Conservation (phyloP, 805 yeast species). For the Candida xyloterini region DNA sequence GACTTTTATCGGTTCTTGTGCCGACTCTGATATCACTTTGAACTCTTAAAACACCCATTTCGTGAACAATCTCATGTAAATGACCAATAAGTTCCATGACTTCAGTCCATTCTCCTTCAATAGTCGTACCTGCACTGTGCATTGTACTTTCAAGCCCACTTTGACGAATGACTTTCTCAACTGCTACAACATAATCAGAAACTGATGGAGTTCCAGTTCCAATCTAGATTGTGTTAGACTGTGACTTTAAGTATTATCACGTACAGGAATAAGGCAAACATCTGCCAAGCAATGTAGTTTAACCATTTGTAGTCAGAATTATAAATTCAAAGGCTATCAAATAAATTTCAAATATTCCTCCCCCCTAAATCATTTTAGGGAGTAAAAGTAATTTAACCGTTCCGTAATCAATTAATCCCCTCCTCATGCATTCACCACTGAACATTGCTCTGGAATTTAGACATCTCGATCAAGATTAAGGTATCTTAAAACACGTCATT, state of each 20-base stretch:
- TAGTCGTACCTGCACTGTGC: slow-evolving; percentile 90
- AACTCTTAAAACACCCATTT: slow-evolving; percentile 68
- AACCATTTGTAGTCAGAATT: slow-evolving; percentile 29
- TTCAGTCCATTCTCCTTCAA: slow-evolving; percentile 88
- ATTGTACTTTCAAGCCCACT: slow-evolving; percentile 64
- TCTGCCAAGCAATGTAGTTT: slow-evolving; percentile 74
- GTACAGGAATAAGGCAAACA: slow-evolving; percentile 76
- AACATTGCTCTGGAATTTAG: too few relatives aligned
- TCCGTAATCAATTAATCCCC: too few relatives aligned
- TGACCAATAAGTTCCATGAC: slow-evolving; percentile 78
- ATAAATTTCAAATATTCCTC: neutral
- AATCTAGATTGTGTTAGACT: slow-evolving; percentile 38
- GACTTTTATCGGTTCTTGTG: slow-evolving; percentile 73
- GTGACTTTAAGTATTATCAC: slow-evolving; percentile 25
- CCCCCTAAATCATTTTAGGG: neutral
- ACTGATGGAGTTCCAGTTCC: slow-evolving; percentile 80
- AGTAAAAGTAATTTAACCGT: too few relatives aligned
- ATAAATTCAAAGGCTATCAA: neutral
- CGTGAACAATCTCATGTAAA: slow-evolving; percentile 70
- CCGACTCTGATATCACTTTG: slow-evolving; percentile 88
- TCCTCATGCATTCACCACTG: too few relatives aligned
- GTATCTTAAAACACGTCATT: too few relatives aligned
- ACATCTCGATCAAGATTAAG: too few relatives aligned
- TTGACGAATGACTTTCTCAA: slow-evolving; percentile 60
- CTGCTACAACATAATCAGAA: slow-evolving; percentile 72